Evolutionary conservation across 441 rosid species (phyloP).

Genomic region (Manihot esculenta): DNA sequence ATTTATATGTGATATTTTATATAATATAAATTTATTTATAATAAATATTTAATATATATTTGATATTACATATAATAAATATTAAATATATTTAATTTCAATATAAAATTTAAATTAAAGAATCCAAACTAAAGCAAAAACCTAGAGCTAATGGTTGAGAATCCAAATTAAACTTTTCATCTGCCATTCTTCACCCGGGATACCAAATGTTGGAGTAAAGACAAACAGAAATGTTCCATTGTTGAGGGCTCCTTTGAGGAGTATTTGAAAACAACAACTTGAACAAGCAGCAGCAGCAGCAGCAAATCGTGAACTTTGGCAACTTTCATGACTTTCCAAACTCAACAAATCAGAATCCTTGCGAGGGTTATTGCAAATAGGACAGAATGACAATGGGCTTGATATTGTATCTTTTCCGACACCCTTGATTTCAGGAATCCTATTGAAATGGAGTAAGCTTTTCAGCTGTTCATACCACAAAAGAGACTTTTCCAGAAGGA

Average conservation of each 20-base stretch:
- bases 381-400: slow-evolving; percentile 61
- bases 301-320: slow-evolving; percentile 31
- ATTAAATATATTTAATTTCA: too few relatives aligned
- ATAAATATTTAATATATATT: too few relatives aligned
- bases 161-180: too few relatives aligned
- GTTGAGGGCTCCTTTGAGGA: slow-evolving; percentile 60
- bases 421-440: slow-evolving; percentile 80
- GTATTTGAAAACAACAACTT: slow-evolving; percentile 86
- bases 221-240: slow-evolving; percentile 51
- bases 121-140: too few relatives aligned
- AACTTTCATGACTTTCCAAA: slow-evolving; percentile 23
- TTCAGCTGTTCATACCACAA: slow-evolving; percentile 89
- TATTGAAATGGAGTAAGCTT: slow-evolving; percentile 90
- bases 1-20: too few relatives aligned
- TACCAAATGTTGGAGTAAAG: slow-evolving; percentile 57
- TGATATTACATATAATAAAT: too few relatives aligned
- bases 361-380: slow-evolving; percentile 73
- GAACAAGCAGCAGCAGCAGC: slow-evolving; percentile 75
- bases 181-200: slow-evolving; percentile 38
- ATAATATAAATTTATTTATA: too few relatives aligned
- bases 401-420: slow-evolving; percentile 66
- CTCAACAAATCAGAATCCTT: slow-evolving; percentile 39
- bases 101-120: too few relatives aligned
- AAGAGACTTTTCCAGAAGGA: neutral
- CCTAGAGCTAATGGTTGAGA: too few relatives aligned